Evolutionary conservation across 2,329 filamentous ascomycete species (phyloP), one percentile per base, ranked within the genome.

Genomic region (Colletotrichum theobromicola): DNA sequence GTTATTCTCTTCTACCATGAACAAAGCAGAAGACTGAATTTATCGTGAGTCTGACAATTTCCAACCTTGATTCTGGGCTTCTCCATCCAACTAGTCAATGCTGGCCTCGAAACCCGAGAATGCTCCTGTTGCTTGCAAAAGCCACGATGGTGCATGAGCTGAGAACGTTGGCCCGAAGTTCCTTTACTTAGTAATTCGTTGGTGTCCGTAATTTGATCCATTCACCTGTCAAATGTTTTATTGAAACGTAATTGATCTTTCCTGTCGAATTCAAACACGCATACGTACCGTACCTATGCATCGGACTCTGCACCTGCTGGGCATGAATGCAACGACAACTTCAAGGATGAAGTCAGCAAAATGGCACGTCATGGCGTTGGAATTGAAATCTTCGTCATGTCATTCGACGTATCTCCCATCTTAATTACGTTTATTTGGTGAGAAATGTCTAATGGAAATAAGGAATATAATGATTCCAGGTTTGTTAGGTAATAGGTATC

Each of bases 401-500:
- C 50, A 53, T 50, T 60, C 28, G 58, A 35, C 15, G 13, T 24
- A 28, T 13, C 6, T 7, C 70, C 21, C 35, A 24, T 35, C 35
- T 26, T 15, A 30, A 73, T 73, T 73, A 70, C 66, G 66, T 73
- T 74, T 74, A 21, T 60, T 37, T 60, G 64, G 32, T n/a, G 18
- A 7, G 18, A 35, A 30, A 60, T 74, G 24, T 74, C 71, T 70
- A 74, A 65, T 74, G 16, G 67, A 61, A 74, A 70, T 55, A 24
- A 16, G 12, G 18, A 58, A 18, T 32, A 53, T 37, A 16, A 16
- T 60, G n/a, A 21, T n/a, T 21, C 42, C 12, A 13, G 16, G 34
- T 37, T 18, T 30, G 60, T 74, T 74, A 74, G 67, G 67, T 65
- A 70, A 74, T 70, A 37, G 53, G 24, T 61, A 70, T 50, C 71